Evolutionary conservation across 345 rosid species (phyloP).

Genomic region (Cardamine resedifolia): DNA sequence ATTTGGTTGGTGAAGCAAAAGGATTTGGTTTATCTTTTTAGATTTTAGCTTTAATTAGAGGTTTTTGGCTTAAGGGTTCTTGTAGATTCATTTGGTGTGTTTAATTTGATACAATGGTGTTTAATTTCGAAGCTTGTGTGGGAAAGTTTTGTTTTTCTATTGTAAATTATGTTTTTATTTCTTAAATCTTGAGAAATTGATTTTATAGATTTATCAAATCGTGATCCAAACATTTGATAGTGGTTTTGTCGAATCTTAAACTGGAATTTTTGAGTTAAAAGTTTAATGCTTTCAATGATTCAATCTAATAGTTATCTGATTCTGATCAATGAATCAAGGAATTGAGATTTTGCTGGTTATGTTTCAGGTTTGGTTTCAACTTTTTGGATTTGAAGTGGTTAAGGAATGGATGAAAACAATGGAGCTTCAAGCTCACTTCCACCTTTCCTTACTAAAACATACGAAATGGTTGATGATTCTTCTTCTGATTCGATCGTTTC

Average conservation of each 20-base stretch:
- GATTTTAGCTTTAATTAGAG: neutral
- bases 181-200: neutral
- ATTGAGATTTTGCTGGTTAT: neutral
- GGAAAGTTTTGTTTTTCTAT: neutral
- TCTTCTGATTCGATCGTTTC: constrained; percentile 71
- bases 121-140: neutral
- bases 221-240: neutral
- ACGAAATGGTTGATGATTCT: constrained; percentile 89
- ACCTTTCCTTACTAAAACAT: constrained; percentile 80
- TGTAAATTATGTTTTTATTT: neutral
- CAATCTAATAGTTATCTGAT: neutral
- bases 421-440: constrained; percentile 74
- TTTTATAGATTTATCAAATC: neutral
- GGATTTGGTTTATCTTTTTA: neutral
- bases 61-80: neutral
- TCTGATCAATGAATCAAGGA: constrained; percentile 9
- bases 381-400: neutral
- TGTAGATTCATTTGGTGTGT: neutral
- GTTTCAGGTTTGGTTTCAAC: neutral
- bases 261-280: neutral
- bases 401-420: constrained; percentile 70
- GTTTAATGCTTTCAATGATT: neutral
- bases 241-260: neutral
- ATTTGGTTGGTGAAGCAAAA: neutral
- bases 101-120: neutral